These are phyloP conservation scores for Penicillium turbatum DNA, from an alignment of 495 filamentous ascomycete species.

Conservation along the genomic window DNA sequence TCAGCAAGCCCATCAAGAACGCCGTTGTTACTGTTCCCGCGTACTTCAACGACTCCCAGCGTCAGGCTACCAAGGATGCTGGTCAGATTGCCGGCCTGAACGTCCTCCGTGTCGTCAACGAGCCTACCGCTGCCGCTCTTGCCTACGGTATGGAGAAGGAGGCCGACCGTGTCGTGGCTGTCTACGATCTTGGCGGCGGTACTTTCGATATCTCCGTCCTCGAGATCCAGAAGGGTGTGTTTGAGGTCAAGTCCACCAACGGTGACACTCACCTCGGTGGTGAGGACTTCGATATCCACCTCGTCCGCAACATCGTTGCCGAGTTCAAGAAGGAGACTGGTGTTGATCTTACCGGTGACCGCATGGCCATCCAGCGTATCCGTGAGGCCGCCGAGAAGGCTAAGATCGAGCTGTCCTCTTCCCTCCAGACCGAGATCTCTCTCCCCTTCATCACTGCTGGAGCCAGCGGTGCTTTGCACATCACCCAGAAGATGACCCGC, in stretches of 20 bases:
- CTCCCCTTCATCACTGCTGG: conserved; percentile 97
- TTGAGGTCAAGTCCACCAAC: conserved; percentile 98
- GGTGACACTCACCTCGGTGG: conserved; percentile 97
- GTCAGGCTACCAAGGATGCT: conserved; percentile 96
- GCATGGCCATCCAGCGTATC: conserved; percentile 99
- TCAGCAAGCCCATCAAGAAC: conserved; percentile 86
- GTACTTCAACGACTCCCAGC: conserved; percentile 98
- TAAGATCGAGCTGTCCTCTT: conserved; percentile 98
- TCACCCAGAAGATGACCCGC: conserved; percentile 91
- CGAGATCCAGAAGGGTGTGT: conserved; percentile 96
- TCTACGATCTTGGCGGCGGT: conserved; percentile 98
- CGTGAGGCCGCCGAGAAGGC: conserved; percentile 99
- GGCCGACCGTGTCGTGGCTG: conserved; percentile 82
- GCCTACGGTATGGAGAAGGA: conserved; percentile 96
- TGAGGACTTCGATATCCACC: conserved; percentile 95
- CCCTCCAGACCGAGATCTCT: conserved; percentile 92
- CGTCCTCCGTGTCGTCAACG: conserved; percentile 94
- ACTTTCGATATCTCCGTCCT: conserved; percentile 98
- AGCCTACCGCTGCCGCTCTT: conserved; percentile 90
- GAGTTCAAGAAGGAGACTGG: conserved; percentile 95
- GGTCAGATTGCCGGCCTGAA: conserved; percentile 94
- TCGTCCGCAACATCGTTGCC: conserved; percentile 91
- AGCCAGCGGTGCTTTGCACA: conserved; percentile 91
- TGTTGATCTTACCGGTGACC: conserved; percentile 86
- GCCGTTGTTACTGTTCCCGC: conserved; percentile 95